A percentile compares a stretch with the other conserved stretches of the same genome.
These are phyloP conservation scores for Boletus tylopilopsis DNA, from an alignment of 768 basidiomycete genomes.

Conservation along the genomic window DNA sequence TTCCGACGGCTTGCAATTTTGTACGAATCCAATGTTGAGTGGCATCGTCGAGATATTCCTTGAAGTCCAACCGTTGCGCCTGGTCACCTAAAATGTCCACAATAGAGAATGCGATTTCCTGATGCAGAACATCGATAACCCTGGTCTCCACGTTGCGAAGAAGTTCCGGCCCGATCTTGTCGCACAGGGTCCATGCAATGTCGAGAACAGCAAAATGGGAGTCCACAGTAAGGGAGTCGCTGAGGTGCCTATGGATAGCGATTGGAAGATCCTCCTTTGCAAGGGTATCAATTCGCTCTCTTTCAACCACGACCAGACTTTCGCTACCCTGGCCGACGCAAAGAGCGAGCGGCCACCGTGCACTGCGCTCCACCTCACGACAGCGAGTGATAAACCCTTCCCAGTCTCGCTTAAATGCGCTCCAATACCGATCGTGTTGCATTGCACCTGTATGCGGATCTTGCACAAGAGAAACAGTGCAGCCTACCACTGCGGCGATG, in stretches of 20 bases:
- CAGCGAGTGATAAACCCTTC: constrained; percentile 92
- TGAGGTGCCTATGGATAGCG: constrained; percentile 48
- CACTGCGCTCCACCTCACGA: constrained; percentile 83
- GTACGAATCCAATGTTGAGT: constrained; percentile 58
- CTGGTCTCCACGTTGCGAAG: constrained; percentile 56
- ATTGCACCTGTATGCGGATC: constrained; percentile 78
- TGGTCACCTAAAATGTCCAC: constrained; percentile 72
- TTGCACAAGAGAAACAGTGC: constrained; percentile 68
- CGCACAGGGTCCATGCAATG: constrained; percentile 59
- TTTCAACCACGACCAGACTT: constrained; percentile 63
- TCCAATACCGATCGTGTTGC: constrained; percentile 78
- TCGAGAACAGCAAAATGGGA: constrained; percentile 55
- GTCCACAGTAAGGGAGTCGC: constrained; percentile 42
- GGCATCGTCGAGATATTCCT: constrained; percentile 56
- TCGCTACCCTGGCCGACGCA: constrained; percentile 40
- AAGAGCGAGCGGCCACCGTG: constrained; percentile 74
- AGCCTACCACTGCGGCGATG: constrained; percentile 82
- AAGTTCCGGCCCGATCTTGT: constrained; percentile 54
- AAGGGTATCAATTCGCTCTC: constrained; percentile 69
- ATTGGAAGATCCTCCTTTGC: constrained; percentile 68
- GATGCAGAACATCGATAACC: constrained; percentile 61
- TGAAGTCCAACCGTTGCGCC: constrained; percentile 48
- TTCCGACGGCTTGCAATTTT: constrained; percentile 51
- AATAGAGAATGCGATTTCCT: constrained; percentile 76
- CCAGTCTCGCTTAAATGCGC: constrained; percentile 87